Evolutionary conservation across 768 basidiomycete genomes (phyloP), one percentile per base, ranked within the genome.

Genomic region (Boletus sp.): DNA sequence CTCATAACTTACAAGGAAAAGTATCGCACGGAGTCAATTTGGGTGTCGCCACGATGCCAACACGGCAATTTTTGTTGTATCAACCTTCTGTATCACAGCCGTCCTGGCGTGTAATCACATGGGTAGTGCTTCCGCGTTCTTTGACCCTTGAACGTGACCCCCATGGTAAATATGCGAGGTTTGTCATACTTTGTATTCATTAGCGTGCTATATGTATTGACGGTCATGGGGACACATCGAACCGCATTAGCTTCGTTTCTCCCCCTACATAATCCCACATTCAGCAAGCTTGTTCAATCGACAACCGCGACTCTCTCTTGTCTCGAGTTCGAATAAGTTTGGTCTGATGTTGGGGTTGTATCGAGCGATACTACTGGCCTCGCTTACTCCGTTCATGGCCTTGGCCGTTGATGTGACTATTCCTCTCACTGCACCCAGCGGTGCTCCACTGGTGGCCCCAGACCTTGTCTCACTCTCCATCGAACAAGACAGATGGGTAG

Each of bases 401-500:
- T 56, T 40, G 30, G 58, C 57, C 3, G 36, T 63, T 37, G 41
- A 74, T 40, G 75, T 84, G 32, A 59, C 76, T 1, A 64, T 86
- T 20, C 75, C 80, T 9, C 58, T 78, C 39, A 54, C 61, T 10
- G 63, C 76, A 18, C 79, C 80, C 1, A 54, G 63, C 5, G 59
- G 47, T 41, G 75, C 82, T 4, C 65, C 72, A 9, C 55, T 56
- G 1, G 69, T 86, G 2, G 69, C 74, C 8, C 75, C 77, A 7
- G 80, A 80, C 11, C 70, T 86, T 12, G 61, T 88, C 29, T 85
- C 84, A 0, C 80, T 88, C 60, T 89, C 86, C 32, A 80, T 89
- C 52, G 88, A 88, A 63, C 82, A 86, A 68, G 87, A 89, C 60
- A 75, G 83, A 33, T 89, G 86, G 86, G 73, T 76, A 10, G 86